Conservation (phyloP, 2,329 filamentous ascomycete genomes). For the Fusarium nelsonii region DNA sequence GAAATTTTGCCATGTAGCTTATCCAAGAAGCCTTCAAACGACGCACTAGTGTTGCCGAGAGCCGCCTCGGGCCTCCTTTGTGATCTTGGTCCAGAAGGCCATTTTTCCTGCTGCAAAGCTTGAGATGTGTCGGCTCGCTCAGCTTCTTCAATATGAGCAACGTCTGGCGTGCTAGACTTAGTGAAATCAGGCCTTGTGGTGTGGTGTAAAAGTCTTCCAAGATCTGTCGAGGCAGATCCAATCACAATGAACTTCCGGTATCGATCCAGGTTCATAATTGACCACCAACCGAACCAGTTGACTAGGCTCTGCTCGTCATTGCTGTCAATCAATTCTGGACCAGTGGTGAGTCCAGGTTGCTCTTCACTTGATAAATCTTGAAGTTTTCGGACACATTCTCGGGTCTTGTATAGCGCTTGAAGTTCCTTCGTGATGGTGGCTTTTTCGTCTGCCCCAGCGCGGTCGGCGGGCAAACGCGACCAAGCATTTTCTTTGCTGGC, state of each 20-base stretch:
- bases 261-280: constrained; percentile 60
- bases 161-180: constrained; percentile 39
- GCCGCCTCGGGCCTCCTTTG: constrained; percentile 9
- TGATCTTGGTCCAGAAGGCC: neutral
- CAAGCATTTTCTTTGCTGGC: constrained; percentile 33
- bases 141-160: constrained; percentile 48
- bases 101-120: neutral
- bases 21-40: constrained; percentile 20
- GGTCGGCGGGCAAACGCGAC: neutral
- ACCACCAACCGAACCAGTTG: constrained; percentile 73
- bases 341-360: constrained; percentile 57
- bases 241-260: constrained; percentile 68
- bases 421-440: constrained; percentile 14
- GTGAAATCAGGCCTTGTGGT: constrained; percentile 51
- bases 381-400: constrained; percentile 37
- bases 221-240: constrained; percentile 56
- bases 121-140: constrained; percentile 9
- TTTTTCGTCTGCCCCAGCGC: neutral
- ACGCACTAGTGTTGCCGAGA: constrained; percentile 13
- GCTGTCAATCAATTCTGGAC: constrained; percentile 62
- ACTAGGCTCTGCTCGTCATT: constrained; percentile 73
- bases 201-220: constrained; percentile 43
- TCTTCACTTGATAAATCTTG: constrained; percentile 26
- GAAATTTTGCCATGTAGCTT: constrained; percentile 8
- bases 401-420: constrained; percentile 44